Evolutionary conservation across 78 protist species (phyloP), one percentile per base, ranked within the genome.

Genomic region (Cavenderia fasciculata): DNA sequence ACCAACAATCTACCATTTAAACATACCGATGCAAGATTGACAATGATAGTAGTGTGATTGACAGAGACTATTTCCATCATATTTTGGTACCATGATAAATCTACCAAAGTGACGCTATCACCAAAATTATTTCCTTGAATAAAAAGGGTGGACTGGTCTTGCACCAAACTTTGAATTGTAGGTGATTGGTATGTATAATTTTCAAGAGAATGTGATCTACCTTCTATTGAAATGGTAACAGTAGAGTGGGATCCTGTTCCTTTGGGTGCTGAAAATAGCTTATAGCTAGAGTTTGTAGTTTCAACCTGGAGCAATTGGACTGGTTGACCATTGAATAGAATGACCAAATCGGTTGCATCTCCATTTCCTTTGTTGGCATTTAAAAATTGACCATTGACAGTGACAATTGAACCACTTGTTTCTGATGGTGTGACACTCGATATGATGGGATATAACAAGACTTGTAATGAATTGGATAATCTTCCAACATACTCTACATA

Each of bases 61-160:
- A 74, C 85, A 31, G 65, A 41, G 3, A 10, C 29, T 6, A 41
- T 62, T 27, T 10, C 5, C 49, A 27, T 44, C 3, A 7, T 25
- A 11, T 63, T 63, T 7, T n/a, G n/a, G n/a, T n/a, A n/a, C n/a
- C n/a, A n/a, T n/a, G 72, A 63, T n/a, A 63, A 19, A 4, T 43
- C 7, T 27, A 40, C 44, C 12, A 19, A 38, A 38, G 72, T 29
- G 4, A n/a, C 16, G 47, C 10, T 4, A 16, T 63, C 21, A 27
- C 85, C 85, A n/a, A 74, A 74, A 14, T 74, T 74, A 4, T 3
- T 16, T 18, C 85, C 85, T 6, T 2, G 2, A 21, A 72, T 72
- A 6, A 44, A 23, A 2, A 72, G 10, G 8, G 12, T 38, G 8
- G 33, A 6, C 6, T 16, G 51, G 7, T 63, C 33, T 63, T 63